Base-by-base conservation (phyloP, 2,329 filamentous ascomycete species). In the Chalaropsis thielavioides region DNA sequence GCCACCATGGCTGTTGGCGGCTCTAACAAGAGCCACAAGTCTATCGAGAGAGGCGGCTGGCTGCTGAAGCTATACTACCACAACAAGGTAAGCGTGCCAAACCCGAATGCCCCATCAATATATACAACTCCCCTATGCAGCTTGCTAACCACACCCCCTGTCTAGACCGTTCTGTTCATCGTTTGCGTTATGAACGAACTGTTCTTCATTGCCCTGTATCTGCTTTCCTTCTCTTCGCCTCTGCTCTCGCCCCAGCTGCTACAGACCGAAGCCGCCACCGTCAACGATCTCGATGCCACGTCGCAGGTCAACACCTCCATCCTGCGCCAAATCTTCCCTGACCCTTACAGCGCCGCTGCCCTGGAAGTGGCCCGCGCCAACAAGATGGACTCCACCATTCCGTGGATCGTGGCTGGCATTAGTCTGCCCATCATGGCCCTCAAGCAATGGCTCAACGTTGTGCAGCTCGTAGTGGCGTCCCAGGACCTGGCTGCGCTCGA, bases 131-230 rank as follows among this genome's bases (percentile, higher is more conserved):
- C 17, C 41, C 27, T 11, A 27, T 8, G 51, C 54, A 38, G 44
- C 5, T 40, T 40, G 35, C 41, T 61, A 54, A 58, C 38, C 44
- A 43, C 8, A 6, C 22, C 8, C 24, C 6, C 35, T 5, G 41
- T 59, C 8, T 67, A 96, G 92, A 88, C 80, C 64, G 92, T 99
- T 58, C 82, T 99, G 51, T 99, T 99, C 78, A 76, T 90, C 68
- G 89, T 90, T 76, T 99, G 94, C 79, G 81, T 84, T 66, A 78
- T 95, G 69, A 99, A 99, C 75, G 94, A 99, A 77, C 78, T 92
- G 69, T 99, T 96, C 82, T 99, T 99, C 81, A 96, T 99, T 73
- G 92, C 90, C 38, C 85, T 99, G 68, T 99, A 99, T 78, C 88
- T 99, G 64, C 87, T 99, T 67, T 96, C 92, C 71, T 99, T 99